Evolutionary conservation across 371 early-diverging fungal species (phyloP), one percentile per base, ranked within the genome.

Genomic region (Mucor plumbeus): DNA sequence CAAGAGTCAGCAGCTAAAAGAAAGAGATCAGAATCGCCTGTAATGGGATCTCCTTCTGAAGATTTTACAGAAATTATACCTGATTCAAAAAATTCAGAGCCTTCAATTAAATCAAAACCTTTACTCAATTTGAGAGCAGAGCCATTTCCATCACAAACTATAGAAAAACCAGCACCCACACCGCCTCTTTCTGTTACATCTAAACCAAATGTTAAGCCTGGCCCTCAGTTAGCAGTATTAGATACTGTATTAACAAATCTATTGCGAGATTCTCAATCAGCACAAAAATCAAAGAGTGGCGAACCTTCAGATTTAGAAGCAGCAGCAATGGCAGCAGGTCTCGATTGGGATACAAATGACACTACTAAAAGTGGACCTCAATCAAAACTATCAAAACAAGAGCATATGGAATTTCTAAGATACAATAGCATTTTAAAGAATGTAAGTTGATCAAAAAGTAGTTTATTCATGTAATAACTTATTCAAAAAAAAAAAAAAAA

Each of bases 301-400:
- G 57, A 43, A 13, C 21, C 43, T 19, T 56, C 57, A 14, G 69
- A 69, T 54, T 33, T 69, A 3, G 69, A 69, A 33, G 48, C 64
- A 17, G 66, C 66, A 1, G 64, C 69, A 1, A 40, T 60, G 57
- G 50, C 60, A n/a, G 70, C 70, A 26, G 65, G 50, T 7, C 54
- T 58, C 0, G 17, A 44, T 44, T 19, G 15, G 39, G 17, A 48
- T n/a, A 11, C 33, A 13, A 53, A 21, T 53, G 53, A 13, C 5
- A 31, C 53, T 26, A 31, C 21, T 13, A 53, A 26, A 13, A 13
- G 31, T 11, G 53, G 53, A 4, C 53, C 35, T 9, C 21, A 44
- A 35, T 69, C 69, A 6, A 44, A 39, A 15, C 54, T 59, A 7
- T 64, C 44, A 11, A 59, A 53, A 56, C 39, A 57, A 10, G 40